Conservation (phyloP, 805 yeast species). For the Yarrowia porcina region DNA sequence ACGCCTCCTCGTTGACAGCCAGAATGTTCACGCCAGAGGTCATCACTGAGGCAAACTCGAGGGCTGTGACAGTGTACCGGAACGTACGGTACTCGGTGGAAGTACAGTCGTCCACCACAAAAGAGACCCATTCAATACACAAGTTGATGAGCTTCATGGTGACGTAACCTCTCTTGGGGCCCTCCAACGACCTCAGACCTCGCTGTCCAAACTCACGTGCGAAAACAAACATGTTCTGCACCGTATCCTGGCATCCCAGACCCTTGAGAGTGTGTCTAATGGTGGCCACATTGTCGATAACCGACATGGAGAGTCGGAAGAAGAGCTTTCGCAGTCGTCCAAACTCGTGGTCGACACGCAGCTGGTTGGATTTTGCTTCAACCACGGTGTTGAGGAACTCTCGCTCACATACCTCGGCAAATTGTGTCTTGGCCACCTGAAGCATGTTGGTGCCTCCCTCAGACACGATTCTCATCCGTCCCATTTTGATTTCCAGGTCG, state of each 20-base stretch:
- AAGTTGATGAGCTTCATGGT: slow-evolving; percentile 69
- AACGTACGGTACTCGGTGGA: slow-evolving; percentile 90
- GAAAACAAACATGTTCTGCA: slow-evolving; percentile 70
- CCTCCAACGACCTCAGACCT: slow-evolving; percentile 61
- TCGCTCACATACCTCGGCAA: slow-evolving; percentile 54
- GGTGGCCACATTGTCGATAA: slow-evolving; percentile 57
- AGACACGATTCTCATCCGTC: slow-evolving; percentile 63
- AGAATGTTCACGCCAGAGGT: slow-evolving; percentile 86
- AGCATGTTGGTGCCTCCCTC: slow-evolving; percentile 64
- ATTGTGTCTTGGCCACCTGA: slow-evolving; percentile 53
- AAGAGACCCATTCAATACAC: slow-evolving; percentile 87
- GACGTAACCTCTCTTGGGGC: slow-evolving; percentile 61
- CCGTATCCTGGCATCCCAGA: slow-evolving; percentile 68
- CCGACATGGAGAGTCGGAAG: slow-evolving; percentile 62
- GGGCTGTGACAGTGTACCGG: slow-evolving; percentile 92
- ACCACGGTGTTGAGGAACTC: slow-evolving; percentile 46
- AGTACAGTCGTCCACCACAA: slow-evolving; percentile 89
- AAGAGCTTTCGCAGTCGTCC: slow-evolving; percentile 61
- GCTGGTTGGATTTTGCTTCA: slow-evolving; percentile 67
- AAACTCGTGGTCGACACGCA: slow-evolving; percentile 70
- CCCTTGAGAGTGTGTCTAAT: slow-evolving; percentile 52
- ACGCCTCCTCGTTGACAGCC: slow-evolving; percentile 73
- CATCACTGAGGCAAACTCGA: slow-evolving; percentile 94
- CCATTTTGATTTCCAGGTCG: slow-evolving; percentile 56
- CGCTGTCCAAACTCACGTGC: slow-evolving; percentile 79